A percentile compares a stretch with the other conserved stretches of the same genome.
Evolutionary conservation across 768 basidiomycete species (phyloP).

Genomic region (Auriscalpium microsporum): DNA sequence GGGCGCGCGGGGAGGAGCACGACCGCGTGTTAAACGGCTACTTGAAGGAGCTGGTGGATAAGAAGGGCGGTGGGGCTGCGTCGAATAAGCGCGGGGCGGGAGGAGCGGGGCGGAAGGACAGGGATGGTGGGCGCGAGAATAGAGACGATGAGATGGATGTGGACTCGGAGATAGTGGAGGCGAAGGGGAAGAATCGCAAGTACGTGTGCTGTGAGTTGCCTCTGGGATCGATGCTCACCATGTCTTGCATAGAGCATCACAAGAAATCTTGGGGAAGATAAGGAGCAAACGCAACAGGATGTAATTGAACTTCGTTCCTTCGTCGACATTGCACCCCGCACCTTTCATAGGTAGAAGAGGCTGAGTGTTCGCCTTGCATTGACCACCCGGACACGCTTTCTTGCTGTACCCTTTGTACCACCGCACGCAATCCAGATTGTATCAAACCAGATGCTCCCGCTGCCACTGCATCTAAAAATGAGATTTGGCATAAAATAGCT

Average conservation of each 20-base stretch:
- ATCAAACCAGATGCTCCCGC: too few species aligned
- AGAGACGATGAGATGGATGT: slow-evolving; percentile 16
- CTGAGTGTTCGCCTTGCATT: too few species aligned
- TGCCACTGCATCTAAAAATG: too few species aligned
- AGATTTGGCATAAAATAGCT: too few species aligned
- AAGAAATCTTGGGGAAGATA: slow-evolving; percentile 9
- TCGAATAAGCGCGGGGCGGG: slow-evolving; percentile 10
- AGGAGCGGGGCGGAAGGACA: slow-evolving; percentile 2
- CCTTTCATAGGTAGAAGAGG: too few species aligned
- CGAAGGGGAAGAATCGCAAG: slow-evolving; percentile 12
- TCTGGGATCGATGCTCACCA: background rate
- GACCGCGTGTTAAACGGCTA: slow-evolving; percentile 43
- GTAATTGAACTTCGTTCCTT: background rate
- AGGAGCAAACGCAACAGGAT: slow-evolving; percentile 12
- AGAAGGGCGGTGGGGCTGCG: slow-evolving; percentile 39
- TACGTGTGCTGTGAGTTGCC: background rate
- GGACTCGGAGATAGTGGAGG: slow-evolving; percentile 10
- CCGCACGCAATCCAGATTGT: too few species aligned
- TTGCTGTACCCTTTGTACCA: too few species aligned
- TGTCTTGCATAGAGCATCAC: slow-evolving; percentile 5
- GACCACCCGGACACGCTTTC: too few species aligned
- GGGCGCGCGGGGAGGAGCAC: slow-evolving; percentile 41
- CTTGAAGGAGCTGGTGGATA: slow-evolving; percentile 56
- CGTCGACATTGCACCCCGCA: too few species aligned
- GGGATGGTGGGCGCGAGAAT: slow-evolving; percentile 9